A percentile compares a stretch with the other conserved stretches of the same genome.
Conservation (phyloP, 495 filamentous ascomycete genomes). For the Penicillium steckii region DNA sequence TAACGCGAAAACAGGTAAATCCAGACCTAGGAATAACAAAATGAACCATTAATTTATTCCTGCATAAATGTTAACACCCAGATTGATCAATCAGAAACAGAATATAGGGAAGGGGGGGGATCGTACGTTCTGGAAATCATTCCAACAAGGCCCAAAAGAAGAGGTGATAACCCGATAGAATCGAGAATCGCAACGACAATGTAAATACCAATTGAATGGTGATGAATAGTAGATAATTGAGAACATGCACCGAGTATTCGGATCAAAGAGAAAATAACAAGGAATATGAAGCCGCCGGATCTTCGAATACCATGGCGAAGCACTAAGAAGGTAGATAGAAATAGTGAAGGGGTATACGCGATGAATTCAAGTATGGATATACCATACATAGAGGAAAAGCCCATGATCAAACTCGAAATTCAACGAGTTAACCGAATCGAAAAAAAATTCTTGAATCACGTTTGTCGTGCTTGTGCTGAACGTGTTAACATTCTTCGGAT, state of each 20-base stretch:
- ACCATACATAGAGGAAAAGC: constrained; percentile 27
- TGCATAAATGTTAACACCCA: no score
- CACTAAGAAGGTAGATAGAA: constrained; percentile 32
- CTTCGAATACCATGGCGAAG: constrained; percentile 36
- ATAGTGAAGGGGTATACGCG: constrained; percentile 34
- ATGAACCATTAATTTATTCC: not conserved
- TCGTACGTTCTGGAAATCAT: constrained; percentile 29
- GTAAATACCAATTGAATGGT: constrained; percentile 21
- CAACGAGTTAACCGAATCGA: not conserved
- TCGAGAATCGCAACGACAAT: constrained; percentile 24
- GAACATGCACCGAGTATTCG: constrained; percentile 36
- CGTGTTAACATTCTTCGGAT: no score
- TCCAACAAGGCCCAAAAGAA: constrained; percentile 22
- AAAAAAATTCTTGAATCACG: no score
- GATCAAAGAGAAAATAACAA: constrained; percentile 33
- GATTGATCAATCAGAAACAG: no score
- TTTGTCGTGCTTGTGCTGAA: no score
- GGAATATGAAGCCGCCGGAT: constrained; percentile 34
- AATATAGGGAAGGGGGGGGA: no score
- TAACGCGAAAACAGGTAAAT: not conserved
- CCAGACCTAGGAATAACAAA: not conserved
- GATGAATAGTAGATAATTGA: constrained; percentile 35
- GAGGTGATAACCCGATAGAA: constrained; percentile 28
- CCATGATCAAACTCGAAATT: not conserved
- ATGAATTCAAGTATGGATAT: constrained; percentile 36